Evolutionary conservation across 306 rosid species (phyloP).

Genomic region (Canavalia ensiformis): DNA sequence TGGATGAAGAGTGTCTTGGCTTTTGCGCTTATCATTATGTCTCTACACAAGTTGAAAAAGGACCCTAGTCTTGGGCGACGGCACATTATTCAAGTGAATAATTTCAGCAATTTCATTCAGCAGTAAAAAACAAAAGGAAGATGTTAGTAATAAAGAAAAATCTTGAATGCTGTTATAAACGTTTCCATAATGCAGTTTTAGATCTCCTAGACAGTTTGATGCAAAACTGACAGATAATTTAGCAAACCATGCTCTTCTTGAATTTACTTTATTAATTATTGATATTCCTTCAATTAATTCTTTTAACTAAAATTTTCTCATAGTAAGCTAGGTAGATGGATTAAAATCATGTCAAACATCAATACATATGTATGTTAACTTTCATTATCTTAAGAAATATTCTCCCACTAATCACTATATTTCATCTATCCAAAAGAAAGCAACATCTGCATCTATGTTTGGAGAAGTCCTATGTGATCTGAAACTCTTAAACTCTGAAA

Average conservation of each 20-base stretch:
- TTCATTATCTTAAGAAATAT: conserved; percentile 29
- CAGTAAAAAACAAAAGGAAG: neutral
- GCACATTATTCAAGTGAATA: conserved; percentile 17
- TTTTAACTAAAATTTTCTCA: neutral
- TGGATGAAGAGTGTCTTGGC: conserved; percentile 49
- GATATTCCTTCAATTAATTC: conserved; percentile 40
- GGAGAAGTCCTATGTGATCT: neutral
- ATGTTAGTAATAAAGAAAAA: neutral
- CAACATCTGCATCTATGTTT: neutral
- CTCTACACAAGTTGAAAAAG: conserved; percentile 34
- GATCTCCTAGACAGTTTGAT: neutral
- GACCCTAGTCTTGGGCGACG: neutral
- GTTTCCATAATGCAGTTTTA: neutral
- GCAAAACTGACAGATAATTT: neutral
- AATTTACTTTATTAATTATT: conserved; percentile 29
- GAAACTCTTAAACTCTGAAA: neutral
- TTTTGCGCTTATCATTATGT: conserved; percentile 59
- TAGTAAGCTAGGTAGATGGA: neutral
- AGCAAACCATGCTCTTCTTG: neutral
- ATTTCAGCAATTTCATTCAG: conserved; percentile 25
- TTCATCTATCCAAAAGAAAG: conserved; percentile 11
- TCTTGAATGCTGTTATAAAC: conserved; percentile 5
- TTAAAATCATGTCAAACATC: conserved; percentile 45
- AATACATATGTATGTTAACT: conserved; percentile 9
- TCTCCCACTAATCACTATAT: conserved; percentile 38